Evolutionary conservation across 2,329 filamentous ascomycete species (phyloP).

Genomic region (Bertia moriformis): DNA sequence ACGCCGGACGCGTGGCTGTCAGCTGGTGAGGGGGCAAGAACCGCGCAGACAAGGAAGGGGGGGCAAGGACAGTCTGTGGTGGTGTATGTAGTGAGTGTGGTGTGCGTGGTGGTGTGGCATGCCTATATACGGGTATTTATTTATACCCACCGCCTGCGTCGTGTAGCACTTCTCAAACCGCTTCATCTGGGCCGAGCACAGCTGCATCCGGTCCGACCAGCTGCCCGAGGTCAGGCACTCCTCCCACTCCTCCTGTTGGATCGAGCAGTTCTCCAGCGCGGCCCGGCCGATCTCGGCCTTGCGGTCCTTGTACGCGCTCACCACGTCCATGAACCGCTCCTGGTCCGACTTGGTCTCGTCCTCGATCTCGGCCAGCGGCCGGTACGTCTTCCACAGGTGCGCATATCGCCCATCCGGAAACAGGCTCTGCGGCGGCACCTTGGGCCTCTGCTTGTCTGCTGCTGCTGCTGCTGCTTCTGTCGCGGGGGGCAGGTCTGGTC

Average conservation of each 20-base stretch:
- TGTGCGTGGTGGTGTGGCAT: not conserved
- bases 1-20: conserved; percentile 3
- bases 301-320: conserved; percentile 73
- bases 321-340: conserved; percentile 65
- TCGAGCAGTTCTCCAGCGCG: conserved; percentile 82
- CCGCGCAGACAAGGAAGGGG: not conserved
- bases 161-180: conserved; percentile 76
- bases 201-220: conserved; percentile 53
- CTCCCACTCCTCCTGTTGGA: conserved; percentile 71
- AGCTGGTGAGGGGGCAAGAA: not conserved
- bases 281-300: conserved; percentile 64
- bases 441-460: too few relatives aligned
- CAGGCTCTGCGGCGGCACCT: conserved; percentile 33
- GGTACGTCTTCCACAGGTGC: conserved; percentile 66
- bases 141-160: conserved; percentile 58
- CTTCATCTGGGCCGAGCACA: conserved; percentile 68
- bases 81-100: too few relatives aligned
- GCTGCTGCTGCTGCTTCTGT: not conserved
- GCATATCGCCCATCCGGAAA: conserved; percentile 45
- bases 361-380: conserved; percentile 56
- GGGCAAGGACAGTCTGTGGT: not conserved
- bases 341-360: conserved; percentile 57
- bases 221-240: conserved; percentile 67
- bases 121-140: not conserved
- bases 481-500: too few relatives aligned